Evolutionary conservation across 1,284 basidiomycete species (phyloP).

Genomic region (Phenoliferia sp.): DNA sequence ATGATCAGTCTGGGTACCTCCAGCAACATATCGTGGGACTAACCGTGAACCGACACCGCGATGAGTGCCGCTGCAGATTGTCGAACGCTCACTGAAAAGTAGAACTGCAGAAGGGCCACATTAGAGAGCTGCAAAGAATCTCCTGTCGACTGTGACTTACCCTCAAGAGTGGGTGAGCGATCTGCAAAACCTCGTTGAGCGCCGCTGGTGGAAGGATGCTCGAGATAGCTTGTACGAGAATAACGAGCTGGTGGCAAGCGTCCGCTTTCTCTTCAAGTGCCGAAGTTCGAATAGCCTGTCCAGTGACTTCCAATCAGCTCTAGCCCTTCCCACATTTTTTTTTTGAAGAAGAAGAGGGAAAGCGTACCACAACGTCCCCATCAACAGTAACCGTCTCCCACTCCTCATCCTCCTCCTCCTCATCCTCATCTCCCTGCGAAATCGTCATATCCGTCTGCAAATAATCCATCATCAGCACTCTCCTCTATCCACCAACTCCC

Average conservation of each 20-base stretch:
- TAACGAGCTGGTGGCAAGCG: slow-evolving; percentile 6
- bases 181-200: slow-evolving; percentile 2
- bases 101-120: neutral
- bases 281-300: neutral
- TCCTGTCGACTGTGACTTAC: neutral
- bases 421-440: neutral
- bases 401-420: slow-evolving; percentile 10
- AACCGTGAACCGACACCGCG: slow-evolving; percentile 1
- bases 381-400: slow-evolving; percentile 7
- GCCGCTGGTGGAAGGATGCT: neutral
- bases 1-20: neutral
- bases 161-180: slow-evolving; percentile 2
- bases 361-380: neutral
- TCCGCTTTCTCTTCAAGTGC: slow-evolving; percentile 12
- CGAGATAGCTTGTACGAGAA: slow-evolving; percentile 4
- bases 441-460: neutral
- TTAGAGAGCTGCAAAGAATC: neutral
- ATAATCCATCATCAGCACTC: neutral
- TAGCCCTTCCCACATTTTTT: too few relatives aligned
- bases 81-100: slow-evolving; percentile 8
- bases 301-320: neutral
- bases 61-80: slow-evolving; percentile 8
- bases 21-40: neutral
- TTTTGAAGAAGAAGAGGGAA: neutral
- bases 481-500: neutral